A percentile compares a stretch with the other conserved stretches of the same genome.
These are phyloP conservation scores for Paecilomyces sp. DNA, from an alignment of 2,329 filamentous ascomycete genomes.

Conservation along the genomic window DNA sequence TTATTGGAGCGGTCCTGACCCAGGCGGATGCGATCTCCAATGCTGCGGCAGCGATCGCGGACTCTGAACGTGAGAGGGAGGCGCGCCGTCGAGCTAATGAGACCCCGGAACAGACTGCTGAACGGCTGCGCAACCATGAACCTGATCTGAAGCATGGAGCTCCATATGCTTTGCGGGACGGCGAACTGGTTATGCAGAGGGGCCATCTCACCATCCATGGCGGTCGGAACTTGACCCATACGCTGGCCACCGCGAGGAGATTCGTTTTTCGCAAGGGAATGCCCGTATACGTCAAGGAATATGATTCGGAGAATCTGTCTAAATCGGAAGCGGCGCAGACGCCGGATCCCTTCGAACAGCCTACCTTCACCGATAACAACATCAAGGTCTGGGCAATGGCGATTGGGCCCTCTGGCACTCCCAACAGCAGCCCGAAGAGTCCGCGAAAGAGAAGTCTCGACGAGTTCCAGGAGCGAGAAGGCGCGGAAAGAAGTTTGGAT, in stretches of 20 bases:
- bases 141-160: slow-evolving; percentile 1
- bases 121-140: background rate
- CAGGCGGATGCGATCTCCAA: slow-evolving; percentile 60
- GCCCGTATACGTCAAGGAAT: slow-evolving; percentile 65
- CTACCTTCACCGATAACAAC: slow-evolving; percentile 68
- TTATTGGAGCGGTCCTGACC: slow-evolving; percentile 79
- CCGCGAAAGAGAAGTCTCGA: slow-evolving; percentile 44
- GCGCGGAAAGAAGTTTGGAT: slow-evolving; percentile 8
- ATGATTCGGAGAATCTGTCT: slow-evolving; percentile 32
- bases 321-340: slow-evolving; percentile 13
- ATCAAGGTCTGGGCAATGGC: slow-evolving; percentile 82
- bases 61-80: slow-evolving; percentile 32
- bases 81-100: slow-evolving; percentile 11
- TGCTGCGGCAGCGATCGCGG: slow-evolving; percentile 40
- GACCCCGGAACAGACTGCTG: slow-evolving; percentile 4
- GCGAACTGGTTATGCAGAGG: slow-evolving; percentile 15
- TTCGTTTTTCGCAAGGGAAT: slow-evolving; percentile 84
- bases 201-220: slow-evolving; percentile 63
- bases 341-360: slow-evolving; percentile 34
- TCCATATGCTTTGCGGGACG: slow-evolving; percentile 23
- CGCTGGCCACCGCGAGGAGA: slow-evolving; percentile 70
- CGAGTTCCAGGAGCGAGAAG: slow-evolving; percentile 34
- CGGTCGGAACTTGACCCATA: slow-evolving; percentile 70
- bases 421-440: slow-evolving; percentile 14
- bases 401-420: slow-evolving; percentile 25